Percentiles rank a stretch among this genome's conserved stretches.
Evolutionary conservation across 2,329 filamentous ascomycete species (phyloP).

Genomic region (Podosphaera fusca): DNA sequence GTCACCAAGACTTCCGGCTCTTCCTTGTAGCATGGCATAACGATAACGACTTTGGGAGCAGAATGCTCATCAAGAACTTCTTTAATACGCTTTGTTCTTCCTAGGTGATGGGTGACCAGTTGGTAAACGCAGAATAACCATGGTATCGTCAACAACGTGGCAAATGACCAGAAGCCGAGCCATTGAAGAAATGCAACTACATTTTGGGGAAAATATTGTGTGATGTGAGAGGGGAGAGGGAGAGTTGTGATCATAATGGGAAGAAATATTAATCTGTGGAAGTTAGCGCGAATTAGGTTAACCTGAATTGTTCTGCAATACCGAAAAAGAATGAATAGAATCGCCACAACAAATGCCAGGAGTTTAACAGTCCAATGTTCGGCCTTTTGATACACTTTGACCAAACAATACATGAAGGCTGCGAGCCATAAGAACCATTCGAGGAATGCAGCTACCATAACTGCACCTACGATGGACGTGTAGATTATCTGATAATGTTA

Average conservation of each 20-base stretch:
- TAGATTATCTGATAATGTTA: slow-evolving; percentile 47
- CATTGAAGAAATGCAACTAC: slow-evolving; percentile 62
- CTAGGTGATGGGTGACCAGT: slow-evolving; percentile 67
- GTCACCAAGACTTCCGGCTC: slow-evolving; percentile 62
- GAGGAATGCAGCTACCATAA: slow-evolving; percentile 66
- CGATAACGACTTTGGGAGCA: slow-evolving; percentile 81
- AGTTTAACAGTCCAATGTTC: slow-evolving; percentile 66
- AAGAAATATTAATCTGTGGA: slow-evolving; percentile 51
- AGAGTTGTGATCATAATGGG: slow-evolving; percentile 88
- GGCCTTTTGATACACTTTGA: slow-evolving; percentile 74
- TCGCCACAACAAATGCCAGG: slow-evolving; percentile 51
- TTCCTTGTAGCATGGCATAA: slow-evolving; percentile 95
- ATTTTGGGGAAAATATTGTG: slow-evolving; percentile 42
- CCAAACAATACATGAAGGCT: slow-evolving; percentile 79
- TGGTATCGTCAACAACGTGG: slow-evolving; percentile 60
- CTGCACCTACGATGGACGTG: slow-evolving; percentile 51
- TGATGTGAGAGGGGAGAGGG: slow-evolving; percentile 52
- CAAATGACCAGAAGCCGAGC: slow-evolving; percentile 91
- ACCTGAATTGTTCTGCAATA: slow-evolving; percentile 19
- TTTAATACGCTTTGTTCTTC: slow-evolving; percentile 61
- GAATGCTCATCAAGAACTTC: slow-evolving; percentile 62
- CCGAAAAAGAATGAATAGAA: slow-evolving; percentile 55
- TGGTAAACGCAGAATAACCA: slow-evolving; percentile 90
- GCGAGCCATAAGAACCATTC: slow-evolving; percentile 91
- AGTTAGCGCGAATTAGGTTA: neutral